Conservation (phyloP, 1,139 yeast species). For the Entelexis sorbosivorans region DNA sequence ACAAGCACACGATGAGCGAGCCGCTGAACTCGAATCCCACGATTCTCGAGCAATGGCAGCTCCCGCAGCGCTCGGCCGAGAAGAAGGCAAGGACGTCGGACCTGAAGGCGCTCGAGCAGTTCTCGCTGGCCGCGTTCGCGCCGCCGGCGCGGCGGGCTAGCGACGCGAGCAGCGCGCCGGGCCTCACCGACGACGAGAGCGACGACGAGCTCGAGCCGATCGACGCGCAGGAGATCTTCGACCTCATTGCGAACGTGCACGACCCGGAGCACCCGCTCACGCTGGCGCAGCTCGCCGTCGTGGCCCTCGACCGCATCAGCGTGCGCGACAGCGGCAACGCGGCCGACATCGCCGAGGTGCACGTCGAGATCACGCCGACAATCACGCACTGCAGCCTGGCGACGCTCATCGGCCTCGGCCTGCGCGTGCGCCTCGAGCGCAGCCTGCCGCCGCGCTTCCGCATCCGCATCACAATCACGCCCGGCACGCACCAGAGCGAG, state of each 20-base stretch:
- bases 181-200: constrained; percentile 4
- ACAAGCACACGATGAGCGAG: too few species aligned
- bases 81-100: constrained; percentile 23
- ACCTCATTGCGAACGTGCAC: constrained; percentile 73
- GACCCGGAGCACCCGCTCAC: constrained; percentile 98
- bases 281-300: constrained; percentile 89
- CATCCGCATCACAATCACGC: constrained; percentile 65
- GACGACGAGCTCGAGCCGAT: constrained; percentile 46
- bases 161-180: constrained; percentile 19
- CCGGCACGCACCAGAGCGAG: constrained; percentile 93
- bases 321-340: constrained; percentile 48
- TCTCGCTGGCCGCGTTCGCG: constrained; percentile 22
- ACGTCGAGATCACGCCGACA: constrained; percentile 86
- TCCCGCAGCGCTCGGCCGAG: constrained; percentile 53
- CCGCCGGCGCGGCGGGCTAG: neutral
- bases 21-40: constrained; percentile 90
- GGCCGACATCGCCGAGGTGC: constrained; percentile 56
- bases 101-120: constrained; percentile 13
- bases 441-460: constrained; percentile 79
- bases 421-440: constrained; percentile 81
- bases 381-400: constrained; percentile 96
- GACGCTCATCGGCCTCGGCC: constrained; percentile 88
- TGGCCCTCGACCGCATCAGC: constrained; percentile 66
- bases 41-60: constrained; percentile 58
- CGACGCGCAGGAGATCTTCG: constrained; percentile 66